Evolutionary conservation across 257 asterid genomes (phyloP).

Genomic region (Fraxinus cuspidata): DNA sequence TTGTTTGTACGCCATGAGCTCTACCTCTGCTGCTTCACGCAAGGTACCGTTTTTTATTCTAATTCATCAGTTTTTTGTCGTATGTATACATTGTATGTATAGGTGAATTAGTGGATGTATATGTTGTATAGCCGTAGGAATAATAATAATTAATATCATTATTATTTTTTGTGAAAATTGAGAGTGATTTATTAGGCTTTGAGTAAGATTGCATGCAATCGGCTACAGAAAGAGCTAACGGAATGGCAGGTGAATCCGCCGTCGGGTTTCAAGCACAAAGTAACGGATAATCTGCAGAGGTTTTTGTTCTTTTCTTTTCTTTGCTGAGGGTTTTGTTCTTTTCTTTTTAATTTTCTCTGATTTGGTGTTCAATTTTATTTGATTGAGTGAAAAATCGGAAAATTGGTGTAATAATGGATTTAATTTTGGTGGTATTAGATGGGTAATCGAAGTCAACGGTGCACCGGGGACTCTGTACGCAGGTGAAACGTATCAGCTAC

Average conservation of each 20-base stretch:
- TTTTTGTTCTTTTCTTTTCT: conserved; percentile 5
- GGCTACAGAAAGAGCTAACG: conserved; percentile 54
- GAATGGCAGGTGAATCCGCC: conserved; percentile 63
- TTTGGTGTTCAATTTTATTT: neutral
- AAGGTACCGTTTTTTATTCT: conserved; percentile 23
- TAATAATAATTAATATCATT: neutral
- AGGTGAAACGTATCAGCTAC: conserved; percentile 49
- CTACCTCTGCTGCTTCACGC: conserved; percentile 31
- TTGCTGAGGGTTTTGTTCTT: neutral
- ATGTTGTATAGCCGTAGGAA: neutral
- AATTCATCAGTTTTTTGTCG: neutral
- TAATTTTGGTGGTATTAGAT: conserved; percentile 28
- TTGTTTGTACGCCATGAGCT: conserved; percentile 22
- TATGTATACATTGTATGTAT: neutral
- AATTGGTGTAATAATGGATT: neutral
- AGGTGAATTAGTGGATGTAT: neutral
- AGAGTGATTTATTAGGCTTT: conserved; percentile 30
- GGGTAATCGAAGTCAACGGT: conserved; percentile 56
- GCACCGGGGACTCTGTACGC: conserved; percentile 50
- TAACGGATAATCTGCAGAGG: conserved; percentile 58
- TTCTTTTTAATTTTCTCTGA: neutral
- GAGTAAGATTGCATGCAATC: conserved; percentile 55
- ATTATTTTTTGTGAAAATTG: neutral
- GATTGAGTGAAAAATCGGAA: neutral
- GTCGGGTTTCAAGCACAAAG: conserved; percentile 51